Conservation (phyloP, 1,284 basidiomycete species). For the Trichosporon faecale region DNA sequence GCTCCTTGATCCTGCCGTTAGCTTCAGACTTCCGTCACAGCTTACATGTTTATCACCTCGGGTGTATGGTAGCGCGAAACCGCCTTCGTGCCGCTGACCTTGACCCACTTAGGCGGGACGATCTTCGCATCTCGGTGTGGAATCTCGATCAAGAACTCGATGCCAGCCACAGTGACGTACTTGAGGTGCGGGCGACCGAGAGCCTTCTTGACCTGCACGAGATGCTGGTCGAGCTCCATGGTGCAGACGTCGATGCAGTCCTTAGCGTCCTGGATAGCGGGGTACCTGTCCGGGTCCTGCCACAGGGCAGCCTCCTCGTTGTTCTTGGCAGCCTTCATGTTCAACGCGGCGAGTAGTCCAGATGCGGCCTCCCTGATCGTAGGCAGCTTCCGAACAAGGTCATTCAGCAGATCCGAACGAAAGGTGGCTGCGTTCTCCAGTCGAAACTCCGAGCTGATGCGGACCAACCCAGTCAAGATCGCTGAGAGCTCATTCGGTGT, state of each 20-base stretch:
- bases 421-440: constrained; percentile 60
- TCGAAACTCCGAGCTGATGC: constrained; percentile 67
- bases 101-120: constrained; percentile 75
- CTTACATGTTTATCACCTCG: constrained; percentile 60
- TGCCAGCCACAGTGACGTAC: constrained; percentile 65
- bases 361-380: constrained; percentile 61
- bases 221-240: constrained; percentile 69
- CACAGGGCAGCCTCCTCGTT: constrained; percentile 73
- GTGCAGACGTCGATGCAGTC: constrained; percentile 57
- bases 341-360: constrained; percentile 62
- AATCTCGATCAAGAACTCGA: constrained; percentile 78
- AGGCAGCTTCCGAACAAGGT: constrained; percentile 68
- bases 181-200: constrained; percentile 72
- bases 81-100: constrained; percentile 73
- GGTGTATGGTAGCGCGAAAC: constrained; percentile 80
- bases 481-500: constrained; percentile 77
- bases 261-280: constrained; percentile 60
- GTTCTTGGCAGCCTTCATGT: constrained; percentile 64
- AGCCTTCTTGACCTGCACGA: constrained; percentile 68
- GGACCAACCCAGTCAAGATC: constrained; percentile 72
- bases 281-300: constrained; percentile 67
- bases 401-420: constrained; percentile 65
- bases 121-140: constrained; percentile 67
- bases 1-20: constrained; percentile 59
- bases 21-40: neutral